Percentiles rank a stretch among this genome's conserved stretches.
Conservation (phyloP, 192 early-diverging fungal species). For the Coemansia sp. region DNA sequence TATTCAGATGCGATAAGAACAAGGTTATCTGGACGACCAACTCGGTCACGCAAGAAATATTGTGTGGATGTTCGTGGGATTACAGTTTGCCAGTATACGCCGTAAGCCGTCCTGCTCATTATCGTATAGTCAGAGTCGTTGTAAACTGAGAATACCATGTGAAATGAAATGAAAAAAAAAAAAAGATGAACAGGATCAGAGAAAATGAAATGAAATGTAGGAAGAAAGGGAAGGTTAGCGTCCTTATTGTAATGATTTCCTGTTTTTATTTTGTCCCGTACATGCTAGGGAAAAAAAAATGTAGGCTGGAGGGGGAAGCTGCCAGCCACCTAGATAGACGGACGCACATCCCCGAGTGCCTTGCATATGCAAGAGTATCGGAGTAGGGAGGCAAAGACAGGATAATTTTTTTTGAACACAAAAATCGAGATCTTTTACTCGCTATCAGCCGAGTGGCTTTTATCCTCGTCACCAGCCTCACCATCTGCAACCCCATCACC, state of each 20-base stretch:
- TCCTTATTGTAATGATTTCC: not conserved
- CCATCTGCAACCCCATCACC: no score
- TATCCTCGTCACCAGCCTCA: no score
- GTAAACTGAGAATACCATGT: not conserved
- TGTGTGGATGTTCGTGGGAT: not conserved
- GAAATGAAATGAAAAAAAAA: not conserved
- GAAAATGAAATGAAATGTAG: not conserved
- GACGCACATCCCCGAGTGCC: not conserved
- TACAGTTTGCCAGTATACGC: constrained; percentile 1
- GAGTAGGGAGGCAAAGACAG: not conserved
- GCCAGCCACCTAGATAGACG: not conserved
- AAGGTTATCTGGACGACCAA: not conserved
- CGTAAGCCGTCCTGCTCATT: not conserved
- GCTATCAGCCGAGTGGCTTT: not conserved
- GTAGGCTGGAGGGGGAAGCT: not conserved
- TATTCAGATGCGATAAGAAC: not conserved
- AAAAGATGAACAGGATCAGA: not conserved
- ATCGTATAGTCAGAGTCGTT: not conserved
- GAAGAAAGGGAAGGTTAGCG: not conserved
- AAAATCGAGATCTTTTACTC: not conserved
- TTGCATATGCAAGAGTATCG: not conserved
- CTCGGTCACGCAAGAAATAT: not conserved
- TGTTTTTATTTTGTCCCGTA: not conserved
- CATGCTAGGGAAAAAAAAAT: no score
- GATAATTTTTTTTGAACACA: not conserved